Conservation (phyloP, 2,329 filamentous ascomycete species). For the Dactylellina sp. region DNA sequence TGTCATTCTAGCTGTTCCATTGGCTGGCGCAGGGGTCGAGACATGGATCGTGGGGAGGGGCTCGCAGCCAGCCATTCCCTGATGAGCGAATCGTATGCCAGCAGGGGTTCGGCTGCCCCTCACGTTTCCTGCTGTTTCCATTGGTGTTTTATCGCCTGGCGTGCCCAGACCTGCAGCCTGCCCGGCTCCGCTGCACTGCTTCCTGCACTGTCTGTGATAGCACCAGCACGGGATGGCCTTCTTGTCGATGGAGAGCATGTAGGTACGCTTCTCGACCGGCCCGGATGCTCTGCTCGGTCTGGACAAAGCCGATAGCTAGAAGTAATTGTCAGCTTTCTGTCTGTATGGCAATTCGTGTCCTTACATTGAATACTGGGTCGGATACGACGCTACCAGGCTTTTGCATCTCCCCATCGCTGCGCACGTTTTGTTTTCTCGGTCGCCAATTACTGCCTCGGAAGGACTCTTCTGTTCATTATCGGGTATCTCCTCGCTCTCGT, state of each 20-base stretch:
- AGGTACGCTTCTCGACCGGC: slow-evolving; percentile 3
- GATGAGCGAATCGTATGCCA: slow-evolving; percentile 37
- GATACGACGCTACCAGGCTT: slow-evolving; percentile 10
- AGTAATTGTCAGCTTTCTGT: no score
- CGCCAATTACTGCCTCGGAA: slow-evolving; percentile 12
- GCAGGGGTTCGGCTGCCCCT: slow-evolving; percentile 52
- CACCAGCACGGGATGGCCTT: slow-evolving; percentile 14
- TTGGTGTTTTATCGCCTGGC: slow-evolving; percentile 56
- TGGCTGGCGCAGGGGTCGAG: slow-evolving; percentile 42
- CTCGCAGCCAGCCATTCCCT: slow-evolving; percentile 48
- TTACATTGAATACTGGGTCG: slow-evolving; percentile 2
- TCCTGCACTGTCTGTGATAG: no score
- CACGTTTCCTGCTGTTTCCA: slow-evolving; percentile 52
- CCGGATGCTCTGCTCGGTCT: slow-evolving; percentile 15
- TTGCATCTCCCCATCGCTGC: not conserved
- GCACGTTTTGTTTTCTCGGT: slow-evolving; percentile 41
- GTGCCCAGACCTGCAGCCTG: slow-evolving; percentile 5
- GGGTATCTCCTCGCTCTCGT: not conserved
- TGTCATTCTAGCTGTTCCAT: slow-evolving; percentile 13
- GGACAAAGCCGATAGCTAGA: slow-evolving; percentile 14
- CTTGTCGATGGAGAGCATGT: no score
- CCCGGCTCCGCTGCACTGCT: no score
- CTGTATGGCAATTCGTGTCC: no score
- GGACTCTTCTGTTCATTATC: slow-evolving; percentile 8
- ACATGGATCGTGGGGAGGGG: slow-evolving; percentile 45